Base-by-base conservation (phyloP, 1,284 basidiomycete genomes). In the Moniliophthora roreri region DNA sequence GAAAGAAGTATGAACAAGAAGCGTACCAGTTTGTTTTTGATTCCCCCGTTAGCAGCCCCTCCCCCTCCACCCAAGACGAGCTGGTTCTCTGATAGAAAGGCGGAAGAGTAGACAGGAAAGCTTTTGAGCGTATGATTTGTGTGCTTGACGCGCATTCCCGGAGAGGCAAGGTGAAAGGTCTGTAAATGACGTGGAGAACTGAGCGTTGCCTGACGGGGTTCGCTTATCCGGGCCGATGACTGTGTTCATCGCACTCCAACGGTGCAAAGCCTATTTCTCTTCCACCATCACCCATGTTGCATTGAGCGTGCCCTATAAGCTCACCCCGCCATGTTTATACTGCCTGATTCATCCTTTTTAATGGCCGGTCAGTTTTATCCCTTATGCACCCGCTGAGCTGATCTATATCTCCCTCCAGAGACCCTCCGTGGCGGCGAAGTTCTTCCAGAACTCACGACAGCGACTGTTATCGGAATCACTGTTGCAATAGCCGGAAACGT, bases 31-130 rank as follows among this genome's bases (percentile, higher is more conserved):
- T 93, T 93, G 73, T 98, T 98, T 74, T 92, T 92, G 58, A 98
- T 89, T 2, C 95, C 95, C 50, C 82, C 93, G 58, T 78, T 78
- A 58, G 85, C 77, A 58, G 76, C 82, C 18, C 95, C 95, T 1
- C 95, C 95, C 23, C 95, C 95, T 1, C 94, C 95, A 1, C 93
- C 95, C 3, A 96, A 76, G 11, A 95, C 76, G n/a, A 97, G 72
- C n/a, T 84, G 75, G 48, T 82, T 77, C 20, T 85, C 76, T 0
- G 86, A 81, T 11, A 91, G 69, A 73, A 95, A 98, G n/a, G 85
- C 84, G 52, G 88, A 85, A 6, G 91, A 92, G 66, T 94, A 96
- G 48, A 96, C 86, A 0, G 94, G 94, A 65, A 94, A 95, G 1
- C 81, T 72, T 8, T 85, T 79, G 4, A 94, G 78, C 9, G 84